phyloP scores from a whole-genome alignment of 2,329 filamentous ascomycete genomes.

The Byssothecium circinans region DNA sequence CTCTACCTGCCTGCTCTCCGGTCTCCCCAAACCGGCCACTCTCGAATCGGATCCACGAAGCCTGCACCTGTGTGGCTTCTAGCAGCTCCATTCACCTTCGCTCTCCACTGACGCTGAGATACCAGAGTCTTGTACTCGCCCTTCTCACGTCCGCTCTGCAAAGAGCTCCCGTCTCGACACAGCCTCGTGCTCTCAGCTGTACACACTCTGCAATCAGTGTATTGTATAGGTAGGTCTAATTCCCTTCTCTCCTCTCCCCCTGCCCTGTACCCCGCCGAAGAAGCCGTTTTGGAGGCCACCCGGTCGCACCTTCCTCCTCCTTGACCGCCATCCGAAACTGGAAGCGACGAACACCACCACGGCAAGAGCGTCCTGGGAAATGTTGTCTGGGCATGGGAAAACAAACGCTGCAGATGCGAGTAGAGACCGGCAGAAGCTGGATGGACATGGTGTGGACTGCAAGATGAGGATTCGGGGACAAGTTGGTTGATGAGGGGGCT shows the following conservation, averaged over 20 bases:
- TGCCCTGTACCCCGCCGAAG: background rate
- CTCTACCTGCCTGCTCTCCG: conserved; percentile 41
- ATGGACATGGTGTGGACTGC: background rate
- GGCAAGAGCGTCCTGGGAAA: background rate
- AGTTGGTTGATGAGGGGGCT: conserved; percentile 7
- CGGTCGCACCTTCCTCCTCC: background rate
- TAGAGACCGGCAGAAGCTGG: background rate
- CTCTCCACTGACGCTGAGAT: conserved; percentile 32
- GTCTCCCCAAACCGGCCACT: conserved; percentile 37
- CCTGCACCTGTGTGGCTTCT: conserved; percentile 34
- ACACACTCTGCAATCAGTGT: conserved; percentile 21
- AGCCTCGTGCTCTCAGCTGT: conserved; percentile 29
- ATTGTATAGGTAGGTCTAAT: conserved; percentile 31
- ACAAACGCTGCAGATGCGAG: background rate
- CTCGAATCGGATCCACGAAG: conserved; percentile 38
- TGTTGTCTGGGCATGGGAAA: background rate
- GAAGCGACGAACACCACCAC: conserved; percentile 1
- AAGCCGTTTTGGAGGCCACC: background rate
- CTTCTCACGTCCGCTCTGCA: conserved; percentile 44
- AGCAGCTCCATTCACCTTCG: conserved; percentile 22
- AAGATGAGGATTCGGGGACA: background rate
- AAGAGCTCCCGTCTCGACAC: conserved; percentile 36
- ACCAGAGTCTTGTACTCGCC: conserved; percentile 27
- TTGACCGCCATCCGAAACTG: background rate
- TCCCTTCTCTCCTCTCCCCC: conserved; percentile 9